These are phyloP conservation scores for Carex kokanica DNA, from an alignment of 176 grass and related monocot species.

Conservation along the genomic window DNA sequence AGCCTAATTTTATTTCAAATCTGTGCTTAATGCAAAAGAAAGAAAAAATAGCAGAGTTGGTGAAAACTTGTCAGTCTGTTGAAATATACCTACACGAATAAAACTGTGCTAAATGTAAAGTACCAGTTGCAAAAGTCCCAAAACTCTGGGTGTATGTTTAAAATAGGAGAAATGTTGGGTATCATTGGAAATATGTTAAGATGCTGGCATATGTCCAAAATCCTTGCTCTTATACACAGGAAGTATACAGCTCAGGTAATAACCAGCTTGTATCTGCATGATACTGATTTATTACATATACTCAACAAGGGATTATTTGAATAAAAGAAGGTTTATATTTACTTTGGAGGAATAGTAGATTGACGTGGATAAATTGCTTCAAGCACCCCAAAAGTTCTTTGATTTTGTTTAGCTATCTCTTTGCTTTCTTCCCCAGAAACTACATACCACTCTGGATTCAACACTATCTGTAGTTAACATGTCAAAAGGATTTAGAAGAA, in stretches of 20 bases:
- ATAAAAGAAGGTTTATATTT: constrained; percentile 36
- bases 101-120: neutral
- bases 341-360: constrained; percentile 84
- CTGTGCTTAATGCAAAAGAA: neutral
- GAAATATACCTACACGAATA: neutral
- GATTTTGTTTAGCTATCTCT: constrained; percentile 59
- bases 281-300: neutral
- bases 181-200: constrained; percentile 7
- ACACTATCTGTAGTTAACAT: constrained; percentile 50
- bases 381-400: constrained; percentile 72
- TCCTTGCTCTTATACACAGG: neutral
- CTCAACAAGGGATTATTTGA: constrained; percentile 4
- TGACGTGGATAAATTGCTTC: constrained; percentile 97
- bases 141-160: neutral
- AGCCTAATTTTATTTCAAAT: neutral
- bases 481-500: neutral
- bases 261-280: neutral
- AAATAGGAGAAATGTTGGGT: constrained; percentile 20
- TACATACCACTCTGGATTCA: constrained; percentile 58
- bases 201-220: neutral
- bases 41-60: neutral
- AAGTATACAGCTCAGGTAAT: neutral
- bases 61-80: neutral
- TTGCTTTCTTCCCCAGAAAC: constrained; percentile 86
- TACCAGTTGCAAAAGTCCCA: neutral